Evolutionary conservation across 345 rosid species (phyloP), one percentile per base, ranked within the genome.

Genomic region (Cochlearia excelsa): DNA sequence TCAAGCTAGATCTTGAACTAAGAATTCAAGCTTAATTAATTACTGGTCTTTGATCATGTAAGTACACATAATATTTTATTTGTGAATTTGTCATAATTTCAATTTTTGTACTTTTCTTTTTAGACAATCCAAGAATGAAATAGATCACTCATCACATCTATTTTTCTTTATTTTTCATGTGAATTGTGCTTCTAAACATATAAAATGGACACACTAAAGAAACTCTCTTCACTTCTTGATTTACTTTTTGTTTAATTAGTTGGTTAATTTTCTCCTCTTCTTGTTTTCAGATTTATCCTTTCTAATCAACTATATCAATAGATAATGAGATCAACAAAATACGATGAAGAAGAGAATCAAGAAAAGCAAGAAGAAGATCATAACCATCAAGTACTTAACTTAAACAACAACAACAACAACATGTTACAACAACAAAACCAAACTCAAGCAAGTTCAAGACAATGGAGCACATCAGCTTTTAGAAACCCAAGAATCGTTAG

Each of bases 401-500:
- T 71, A 57, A 71, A 59, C 35, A 3, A 33, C 35, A 33, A 33
- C 35, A 33, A 33, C 35, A 33, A 33, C 3, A 33, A 2, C 70
- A 58, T 65, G 46, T 56, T 70, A 8, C 74, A 63, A 10, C 64
- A 49, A 1, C 74, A 69, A 28, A 31, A 49, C 11, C 74, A 71
- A 23, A 65, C 70, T 47, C 30, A 23, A 16, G 7, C 90, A 57
- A 52, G 87, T 1, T 72, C 76, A 9, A 88, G 96, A 58, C 90
- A 82, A 52, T 92, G 98, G 98, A 16, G 23, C 23, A 45, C 70
- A 0, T 79, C 98, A 34, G 90, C 82, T 4, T 84, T 88, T 60
- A 71, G 95, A 29, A 88, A 92, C 40, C 98, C 98, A 9, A 84
- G 98, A 76, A 92, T 92, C 4, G 97, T 88, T 1, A 72, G 98